A percentile compares a stretch with the other conserved stretches of the same genome.
Evolutionary conservation across 2,329 filamentous ascomycete species (phyloP).

Genomic region (Trichoderma sp.): DNA sequence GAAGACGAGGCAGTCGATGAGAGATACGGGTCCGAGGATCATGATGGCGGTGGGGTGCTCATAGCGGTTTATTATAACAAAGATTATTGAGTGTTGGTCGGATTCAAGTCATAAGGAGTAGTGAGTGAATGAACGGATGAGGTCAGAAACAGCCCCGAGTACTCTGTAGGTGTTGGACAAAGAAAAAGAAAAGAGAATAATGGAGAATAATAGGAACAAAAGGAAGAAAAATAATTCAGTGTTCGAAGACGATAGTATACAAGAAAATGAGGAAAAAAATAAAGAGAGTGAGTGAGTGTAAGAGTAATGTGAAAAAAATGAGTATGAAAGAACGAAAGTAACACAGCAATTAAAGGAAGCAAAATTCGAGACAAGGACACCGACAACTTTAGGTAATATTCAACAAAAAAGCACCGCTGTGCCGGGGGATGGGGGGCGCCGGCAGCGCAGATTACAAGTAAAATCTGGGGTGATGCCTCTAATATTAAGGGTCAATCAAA

Average conservation of each 20-base stretch:
- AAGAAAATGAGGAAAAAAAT: not conserved
- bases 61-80: slow-evolving; percentile 9
- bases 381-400: not conserved
- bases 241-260: not conserved
- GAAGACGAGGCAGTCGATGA: slow-evolving; percentile 73
- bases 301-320: not conserved
- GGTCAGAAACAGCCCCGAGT: not conserved
- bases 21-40: slow-evolving; percentile 72
- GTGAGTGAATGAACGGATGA: not conserved
- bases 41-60: slow-evolving; percentile 42
- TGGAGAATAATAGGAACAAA: not conserved
- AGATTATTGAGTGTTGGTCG: not conserved
- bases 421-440: not conserved
- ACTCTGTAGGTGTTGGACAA: not conserved
- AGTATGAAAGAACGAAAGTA: not conserved
- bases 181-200: not conserved
- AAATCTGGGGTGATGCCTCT: not conserved
- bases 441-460: not conserved
- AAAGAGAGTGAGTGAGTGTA: not conserved
- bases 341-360: not conserved
- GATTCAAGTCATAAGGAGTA: not conserved
- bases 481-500: not conserved
- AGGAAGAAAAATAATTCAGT: not conserved
- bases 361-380: not conserved
- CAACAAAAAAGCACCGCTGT: not conserved